Base-by-base conservation (phyloP, 768 basidiomycete species). In the Terana coerulea region DNA sequence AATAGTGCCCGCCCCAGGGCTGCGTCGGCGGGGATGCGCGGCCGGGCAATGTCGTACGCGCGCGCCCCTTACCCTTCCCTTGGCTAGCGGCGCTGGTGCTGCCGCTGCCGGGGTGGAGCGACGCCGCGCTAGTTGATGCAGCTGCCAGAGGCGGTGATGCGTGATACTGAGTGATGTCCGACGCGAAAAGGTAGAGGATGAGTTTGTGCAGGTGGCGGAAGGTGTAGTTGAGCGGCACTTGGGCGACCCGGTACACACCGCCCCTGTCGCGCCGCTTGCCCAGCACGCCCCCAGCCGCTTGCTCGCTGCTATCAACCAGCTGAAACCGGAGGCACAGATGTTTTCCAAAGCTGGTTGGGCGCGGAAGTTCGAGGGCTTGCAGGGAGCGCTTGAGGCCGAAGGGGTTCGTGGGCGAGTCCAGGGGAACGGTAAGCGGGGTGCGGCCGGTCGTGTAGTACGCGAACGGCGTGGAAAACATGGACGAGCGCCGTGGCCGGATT, bases 351-450 rank as follows among this genome's bases (percentile, higher is more conserved):
- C 77, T 74, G 0, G 78, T 76, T 0, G 74, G 63, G 12, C 62
- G 65, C 0, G 75, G 75, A 1, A 75, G 68, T 2, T 67, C 65
- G 19, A 65, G 61, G 1, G 65, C 62, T 11, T 55, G 34, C 3
- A 64, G 49, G 12, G 71, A 70, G 15, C 76, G 73, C 41, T 78
- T 79, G 39, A 82, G 69, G 14, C 84, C 83, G 53, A 88, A 83
- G 0, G 86, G 86, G 58, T 87, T 88, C 3, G 81, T 77, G 0
- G 86, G 86, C 0, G 85, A 86, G 68, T 88, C 86, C 5, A 72
- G 77, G 3, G 85, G 81, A 1, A 61, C 67, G 59, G 45, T 70
- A 66, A 48, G 37, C 1, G 61, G 61, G 30, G 59, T 59, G 46
- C 55, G 54, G 42, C 50, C 36, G 5, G 49, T 51, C 2, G 52